Conservation (phyloP, 2,329 filamentous ascomycete species). For the Epicoccum sorghinum region DNA sequence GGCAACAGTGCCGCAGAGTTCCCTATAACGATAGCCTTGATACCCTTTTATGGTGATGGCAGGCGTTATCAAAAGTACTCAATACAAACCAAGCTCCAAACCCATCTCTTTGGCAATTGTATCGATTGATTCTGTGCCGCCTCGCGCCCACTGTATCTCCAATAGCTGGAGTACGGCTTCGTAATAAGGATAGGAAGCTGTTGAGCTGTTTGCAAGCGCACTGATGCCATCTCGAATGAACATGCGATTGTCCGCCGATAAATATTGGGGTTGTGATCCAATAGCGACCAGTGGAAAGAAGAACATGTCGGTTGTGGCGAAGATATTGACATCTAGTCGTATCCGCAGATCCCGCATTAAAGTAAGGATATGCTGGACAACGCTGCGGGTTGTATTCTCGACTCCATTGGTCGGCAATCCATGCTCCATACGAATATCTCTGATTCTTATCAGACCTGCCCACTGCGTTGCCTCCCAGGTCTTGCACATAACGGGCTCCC, state of each 20-base stretch:
- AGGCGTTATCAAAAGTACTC: not conserved
- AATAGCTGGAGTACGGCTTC: not conserved
- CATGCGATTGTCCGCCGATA: not conserved
- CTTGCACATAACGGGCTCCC: constrained; percentile 7
- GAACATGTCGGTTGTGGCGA: not conserved
- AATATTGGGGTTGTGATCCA: not conserved
- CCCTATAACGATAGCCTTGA: not conserved
- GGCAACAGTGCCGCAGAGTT: not conserved
- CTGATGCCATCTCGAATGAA: constrained; percentile 8
- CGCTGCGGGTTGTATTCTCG: not conserved
- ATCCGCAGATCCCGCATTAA: constrained; percentile 3
- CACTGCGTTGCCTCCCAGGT: constrained; percentile 11
- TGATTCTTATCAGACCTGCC: constrained; percentile 7
- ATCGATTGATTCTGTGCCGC: constrained; percentile 1
- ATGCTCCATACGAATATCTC: constrained; percentile 1
- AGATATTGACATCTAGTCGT: not conserved
- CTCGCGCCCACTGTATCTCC: not conserved
- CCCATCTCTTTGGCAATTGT: not conserved
- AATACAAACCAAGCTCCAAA: constrained; percentile 12
- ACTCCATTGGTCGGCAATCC: not conserved
- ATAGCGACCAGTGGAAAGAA: constrained; percentile 2
- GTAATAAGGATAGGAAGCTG: constrained; percentile 7
- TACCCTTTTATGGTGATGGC: not conserved
- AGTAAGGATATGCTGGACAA: not conserved
- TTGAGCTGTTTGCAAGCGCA: not conserved